Conservation (phyloP, 306 rosid genomes). For the Leucaena leucocephala region DNA sequence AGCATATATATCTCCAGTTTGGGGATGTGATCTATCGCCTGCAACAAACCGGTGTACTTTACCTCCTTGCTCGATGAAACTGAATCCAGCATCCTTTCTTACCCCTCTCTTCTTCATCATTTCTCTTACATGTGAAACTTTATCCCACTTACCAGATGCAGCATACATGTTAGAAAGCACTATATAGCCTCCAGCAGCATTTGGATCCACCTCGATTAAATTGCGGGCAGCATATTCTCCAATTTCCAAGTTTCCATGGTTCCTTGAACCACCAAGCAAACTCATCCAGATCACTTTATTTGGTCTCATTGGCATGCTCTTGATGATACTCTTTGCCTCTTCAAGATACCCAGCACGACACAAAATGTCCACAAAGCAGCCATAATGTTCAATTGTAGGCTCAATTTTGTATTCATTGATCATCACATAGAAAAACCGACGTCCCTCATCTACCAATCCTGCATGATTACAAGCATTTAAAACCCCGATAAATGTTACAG, state of each 20-base stretch:
- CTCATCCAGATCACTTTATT: constrained; percentile 55
- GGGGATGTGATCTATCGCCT: constrained; percentile 57
- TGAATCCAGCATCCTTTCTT: constrained; percentile 60
- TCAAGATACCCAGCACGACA: constrained; percentile 67
- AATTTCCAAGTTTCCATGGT: constrained; percentile 42
- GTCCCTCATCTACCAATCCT: constrained; percentile 60
- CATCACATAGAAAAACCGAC: constrained; percentile 51
- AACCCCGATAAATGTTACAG: constrained; percentile 61
- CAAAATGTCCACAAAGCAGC: constrained; percentile 61
- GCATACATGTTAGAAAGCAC: constrained; percentile 66
- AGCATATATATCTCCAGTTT: constrained; percentile 45
- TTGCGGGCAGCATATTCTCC: constrained; percentile 57
- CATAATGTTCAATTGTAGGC: constrained; percentile 65
- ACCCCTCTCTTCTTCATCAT: constrained; percentile 54
- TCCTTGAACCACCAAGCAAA: constrained; percentile 61
- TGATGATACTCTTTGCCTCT: constrained; percentile 53
- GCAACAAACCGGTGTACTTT: constrained; percentile 52
- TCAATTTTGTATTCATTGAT: constrained; percentile 49
- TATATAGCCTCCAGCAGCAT: constrained; percentile 50
- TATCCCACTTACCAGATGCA: constrained; percentile 53
- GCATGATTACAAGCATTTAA: constrained; percentile 68
- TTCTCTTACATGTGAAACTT: constrained; percentile 60
- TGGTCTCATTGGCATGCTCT: constrained; percentile 61
- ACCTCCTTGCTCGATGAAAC: constrained; percentile 59
- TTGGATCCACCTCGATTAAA: constrained; percentile 53